These are phyloP conservation scores for Glycine soja DNA, from an alignment of 306 rosid species.

Conservation along the genomic window DNA sequence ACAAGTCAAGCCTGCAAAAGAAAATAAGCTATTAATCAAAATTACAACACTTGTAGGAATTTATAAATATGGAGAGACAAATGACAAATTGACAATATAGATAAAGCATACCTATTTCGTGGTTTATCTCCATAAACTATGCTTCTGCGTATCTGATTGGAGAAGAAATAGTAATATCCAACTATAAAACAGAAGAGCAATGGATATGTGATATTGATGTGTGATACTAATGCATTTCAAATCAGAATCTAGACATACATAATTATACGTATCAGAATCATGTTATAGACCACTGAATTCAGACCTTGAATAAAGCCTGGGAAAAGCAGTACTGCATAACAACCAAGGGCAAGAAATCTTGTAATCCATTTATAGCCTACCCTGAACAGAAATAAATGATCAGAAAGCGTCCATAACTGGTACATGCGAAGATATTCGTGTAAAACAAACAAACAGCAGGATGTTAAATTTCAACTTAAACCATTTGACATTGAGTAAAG, in stretches of 20 bases:
- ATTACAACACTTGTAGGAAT: constrained; percentile 23
- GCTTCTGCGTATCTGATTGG: constrained; percentile 74
- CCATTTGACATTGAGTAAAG: background rate
- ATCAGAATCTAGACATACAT: constrained; percentile 10
- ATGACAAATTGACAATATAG: background rate
- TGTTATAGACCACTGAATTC: constrained; percentile 38
- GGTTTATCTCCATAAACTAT: constrained; percentile 90
- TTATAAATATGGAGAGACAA: constrained; percentile 14
- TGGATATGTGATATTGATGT: background rate
- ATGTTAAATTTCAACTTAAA: background rate
- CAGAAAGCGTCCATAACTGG: constrained; percentile 51
- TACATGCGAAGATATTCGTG: background rate
- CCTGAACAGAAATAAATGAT: constrained; percentile 73
- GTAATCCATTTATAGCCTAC: constrained; percentile 90
- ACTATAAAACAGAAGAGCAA: constrained; percentile 60
- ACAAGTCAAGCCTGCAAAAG: constrained; percentile 81
- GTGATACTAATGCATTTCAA: constrained; percentile 32
- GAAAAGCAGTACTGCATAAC: constrained; percentile 68
- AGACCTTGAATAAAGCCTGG: constrained; percentile 92
- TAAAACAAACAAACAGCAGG: constrained; percentile 34
- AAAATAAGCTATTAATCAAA: constrained; percentile 47
- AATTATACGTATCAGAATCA: constrained; percentile 10
- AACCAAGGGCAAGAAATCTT: constrained; percentile 77
- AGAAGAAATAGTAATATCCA: constrained; percentile 84
- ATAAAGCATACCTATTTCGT: constrained; percentile 72